Evolutionary conservation across 1,284 basidiomycete genomes (phyloP), one percentile per base, ranked within the genome.

Genomic region (Entoloma clypeatum): DNA sequence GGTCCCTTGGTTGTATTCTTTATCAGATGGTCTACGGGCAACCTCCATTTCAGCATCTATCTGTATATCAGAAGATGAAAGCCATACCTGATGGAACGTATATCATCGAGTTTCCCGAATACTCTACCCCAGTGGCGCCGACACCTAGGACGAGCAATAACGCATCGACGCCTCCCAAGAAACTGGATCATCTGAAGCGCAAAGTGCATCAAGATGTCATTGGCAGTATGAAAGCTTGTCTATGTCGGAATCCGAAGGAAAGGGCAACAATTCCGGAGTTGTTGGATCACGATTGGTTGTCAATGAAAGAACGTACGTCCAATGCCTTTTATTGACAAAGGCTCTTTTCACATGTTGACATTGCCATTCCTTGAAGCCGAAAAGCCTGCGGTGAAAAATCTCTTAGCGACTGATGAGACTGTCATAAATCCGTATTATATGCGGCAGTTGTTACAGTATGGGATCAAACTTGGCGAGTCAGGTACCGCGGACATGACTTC

Each of bases 11-110:
- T 1, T 97, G 93, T 62, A 99, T 99, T 54, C 74, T 99, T 18
- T 98, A 98, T 66, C 95, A 86, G 62, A 98, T 99, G 93, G 79
- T 98, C 9, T 99, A 97, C 59, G 92, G 93, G 7, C 79, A 81
- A 14, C 88, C 93, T 0, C 95, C 96, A 1, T 99, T 99, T 70
- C 84, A 92, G 29, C 80, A 86, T 50, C 75, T 95, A 16, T 75
- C 78, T 0, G 77, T 92, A 25, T 83, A 84, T 42, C 86, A 88
- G 53, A 94, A 93, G 67, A 86, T 94, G 79, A 84, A 84, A 51
- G 85, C 84, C 5, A 95, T 95, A 48, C 86, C 89, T 4, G 86
- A 92, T 61, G 66, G 72, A 5, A 64, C 68, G 3, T 72, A 90
- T 53, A 62, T 69, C 21, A 93, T 95, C 49, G 77, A 84, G 7